These are phyloP conservation scores for Torrubiellomyces zombiae DNA, from an alignment of 2,329 filamentous ascomycete species.

Conservation along the genomic window DNA sequence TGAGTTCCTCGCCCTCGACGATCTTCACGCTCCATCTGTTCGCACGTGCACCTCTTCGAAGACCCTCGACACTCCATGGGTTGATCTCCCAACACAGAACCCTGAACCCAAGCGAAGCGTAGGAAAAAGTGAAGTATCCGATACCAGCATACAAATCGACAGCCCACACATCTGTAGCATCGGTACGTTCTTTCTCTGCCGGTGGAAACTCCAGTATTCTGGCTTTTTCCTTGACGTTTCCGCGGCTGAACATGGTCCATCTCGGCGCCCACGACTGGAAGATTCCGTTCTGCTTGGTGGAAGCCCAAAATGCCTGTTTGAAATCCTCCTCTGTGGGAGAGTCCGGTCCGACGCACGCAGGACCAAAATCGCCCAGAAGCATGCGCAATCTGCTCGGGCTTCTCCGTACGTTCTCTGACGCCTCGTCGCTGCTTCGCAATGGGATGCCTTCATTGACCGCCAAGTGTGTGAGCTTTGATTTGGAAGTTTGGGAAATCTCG, in stretches of 20 bases:
- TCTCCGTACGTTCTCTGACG: constrained; percentile 51
- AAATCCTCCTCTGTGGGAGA: constrained; percentile 36
- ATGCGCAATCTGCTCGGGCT: constrained; percentile 54
- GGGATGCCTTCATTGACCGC: constrained; percentile 48
- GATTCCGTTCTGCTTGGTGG: constrained; percentile 62
- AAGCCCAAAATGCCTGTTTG: constrained; percentile 57
- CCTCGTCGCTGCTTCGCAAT: constrained; percentile 14
- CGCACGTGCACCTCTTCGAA: constrained; percentile 54
- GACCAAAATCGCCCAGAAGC: constrained; percentile 61
- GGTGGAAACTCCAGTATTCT: constrained; percentile 41
- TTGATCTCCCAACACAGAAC: constrained; percentile 87
- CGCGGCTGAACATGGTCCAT: constrained; percentile 88
- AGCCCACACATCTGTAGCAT: constrained; percentile 24
- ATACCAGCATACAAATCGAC: constrained; percentile 87
- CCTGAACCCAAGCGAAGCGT: constrained; percentile 51
- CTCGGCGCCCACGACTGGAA: constrained; percentile 72
- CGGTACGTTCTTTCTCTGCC: background rate
- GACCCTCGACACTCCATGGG: constrained; percentile 69
- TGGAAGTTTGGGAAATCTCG: constrained; percentile 24
- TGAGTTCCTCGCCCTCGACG: constrained; percentile 24
- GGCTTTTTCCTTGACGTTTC: constrained; percentile 80
- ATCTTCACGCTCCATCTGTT: constrained; percentile 51
- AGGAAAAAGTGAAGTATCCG: constrained; percentile 84
- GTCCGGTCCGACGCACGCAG: constrained; percentile 11
- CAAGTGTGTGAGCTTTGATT: constrained; percentile 33